Conservation (phyloP, 352 stramenopile species). For the Globisporangium irregulare region DNA sequence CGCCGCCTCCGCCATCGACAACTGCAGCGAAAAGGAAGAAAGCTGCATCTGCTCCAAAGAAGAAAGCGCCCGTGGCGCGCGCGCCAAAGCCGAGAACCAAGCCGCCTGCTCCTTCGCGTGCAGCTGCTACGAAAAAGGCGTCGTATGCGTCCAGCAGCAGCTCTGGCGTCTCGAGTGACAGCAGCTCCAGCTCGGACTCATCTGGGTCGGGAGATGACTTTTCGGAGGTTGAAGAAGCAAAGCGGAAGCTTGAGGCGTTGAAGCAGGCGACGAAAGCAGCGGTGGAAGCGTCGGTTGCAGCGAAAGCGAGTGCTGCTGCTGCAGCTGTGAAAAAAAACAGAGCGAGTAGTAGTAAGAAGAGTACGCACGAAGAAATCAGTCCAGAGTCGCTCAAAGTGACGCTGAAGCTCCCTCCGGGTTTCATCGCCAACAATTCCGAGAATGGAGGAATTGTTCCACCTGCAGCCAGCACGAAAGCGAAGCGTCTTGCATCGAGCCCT, state of each 20-base stretch:
- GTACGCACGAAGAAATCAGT: constrained; percentile 13
- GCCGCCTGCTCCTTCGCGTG: constrained; percentile 30
- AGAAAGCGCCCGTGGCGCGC: constrained; percentile 15
- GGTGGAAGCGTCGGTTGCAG: constrained; percentile 20
- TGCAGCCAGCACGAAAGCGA: constrained; percentile 31
- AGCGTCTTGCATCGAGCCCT: constrained; percentile 39
- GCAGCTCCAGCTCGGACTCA: constrained; percentile 53
- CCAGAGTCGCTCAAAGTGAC: constrained; percentile 53
- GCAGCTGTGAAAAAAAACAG: constrained; percentile 23
- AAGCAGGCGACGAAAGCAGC: constrained; percentile 25
- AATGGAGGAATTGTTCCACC: constrained; percentile 4
- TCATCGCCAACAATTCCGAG: constrained; percentile 30
- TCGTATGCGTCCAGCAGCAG: constrained; percentile 45
- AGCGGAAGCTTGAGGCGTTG: constrained; percentile 17
- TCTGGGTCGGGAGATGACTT: constrained; percentile 33
- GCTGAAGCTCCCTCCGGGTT: constrained; percentile 54
- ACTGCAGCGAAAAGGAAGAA: constrained; percentile 13
- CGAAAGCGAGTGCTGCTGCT: constrained; percentile 18
- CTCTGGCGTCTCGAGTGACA: constrained; percentile 39
- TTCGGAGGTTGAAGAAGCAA: constrained; percentile 26
- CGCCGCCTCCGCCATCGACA: constrained; percentile 18
- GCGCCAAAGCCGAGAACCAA: constrained; percentile 20
- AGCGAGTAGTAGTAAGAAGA: constrained; percentile 13
- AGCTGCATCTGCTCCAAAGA: constrained; percentile 16
- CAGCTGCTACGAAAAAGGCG: constrained; percentile 22